These are phyloP conservation scores for Cudoniella acicularis DNA, from an alignment of 495 filamentous ascomycete genomes.

Conservation along the genomic window DNA sequence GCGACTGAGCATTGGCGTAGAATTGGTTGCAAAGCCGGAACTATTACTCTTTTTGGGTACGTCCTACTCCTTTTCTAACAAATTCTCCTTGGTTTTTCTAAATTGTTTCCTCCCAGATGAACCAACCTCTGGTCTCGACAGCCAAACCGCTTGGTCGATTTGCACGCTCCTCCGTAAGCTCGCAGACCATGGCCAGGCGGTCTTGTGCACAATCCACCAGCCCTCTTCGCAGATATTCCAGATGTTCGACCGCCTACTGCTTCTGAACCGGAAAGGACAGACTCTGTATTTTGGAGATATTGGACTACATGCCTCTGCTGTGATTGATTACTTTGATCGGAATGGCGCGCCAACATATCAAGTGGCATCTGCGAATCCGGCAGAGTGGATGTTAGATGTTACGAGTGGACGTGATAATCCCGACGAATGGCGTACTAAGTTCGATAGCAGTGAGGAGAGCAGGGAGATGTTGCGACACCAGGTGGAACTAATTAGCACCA, in stretches of 20 bases:
- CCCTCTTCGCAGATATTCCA: constrained; percentile 95
- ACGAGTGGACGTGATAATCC: constrained; percentile 69
- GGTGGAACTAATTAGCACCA: no score
- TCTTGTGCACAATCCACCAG: constrained; percentile 97
- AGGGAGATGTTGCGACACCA: constrained; percentile 50
- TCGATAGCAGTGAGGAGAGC: constrained; percentile 74
- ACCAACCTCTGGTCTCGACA: constrained; percentile 89
- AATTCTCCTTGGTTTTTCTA: no score
- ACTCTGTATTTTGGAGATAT: constrained; percentile 90
- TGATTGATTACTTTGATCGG: constrained; percentile 81
- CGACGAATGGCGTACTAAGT: constrained; percentile 74
- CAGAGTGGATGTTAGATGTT: constrained; percentile 95
- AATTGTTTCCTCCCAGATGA: no score
- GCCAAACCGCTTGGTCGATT: constrained; percentile 93
- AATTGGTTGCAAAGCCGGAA: constrained; percentile 91
- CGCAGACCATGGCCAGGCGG: constrained; percentile 90
- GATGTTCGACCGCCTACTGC: constrained; percentile 87
- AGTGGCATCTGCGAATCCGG: constrained; percentile 72
- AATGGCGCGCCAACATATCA: constrained; percentile 71
- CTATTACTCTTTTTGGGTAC: constrained; percentile 86
- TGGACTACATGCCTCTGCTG: constrained; percentile 64
- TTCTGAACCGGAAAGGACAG: constrained; percentile 77
- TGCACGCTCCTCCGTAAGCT: constrained; percentile 90
- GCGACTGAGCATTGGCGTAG: constrained; percentile 91
- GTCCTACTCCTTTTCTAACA: constrained; percentile 68